phyloP scores from a whole-genome alignment of 1,284 basidiomycete genomes.

The Cutaneotrichosporon spelunceum region DNA sequence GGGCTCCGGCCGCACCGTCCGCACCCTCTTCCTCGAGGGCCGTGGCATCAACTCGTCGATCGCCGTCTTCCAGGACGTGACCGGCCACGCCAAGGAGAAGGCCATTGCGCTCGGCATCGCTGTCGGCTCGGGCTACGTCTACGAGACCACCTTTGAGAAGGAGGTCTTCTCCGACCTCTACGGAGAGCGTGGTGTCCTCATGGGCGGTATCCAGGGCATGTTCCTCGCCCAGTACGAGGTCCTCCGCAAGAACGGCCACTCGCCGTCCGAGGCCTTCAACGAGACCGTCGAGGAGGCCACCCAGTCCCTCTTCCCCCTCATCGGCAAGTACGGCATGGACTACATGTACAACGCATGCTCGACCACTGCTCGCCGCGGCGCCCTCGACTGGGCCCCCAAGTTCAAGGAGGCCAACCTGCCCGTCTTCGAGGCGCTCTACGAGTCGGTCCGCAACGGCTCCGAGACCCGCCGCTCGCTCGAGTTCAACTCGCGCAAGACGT shows the following conservation, averaged over 20 bases:
- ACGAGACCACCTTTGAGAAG: slow-evolving; percentile 98
- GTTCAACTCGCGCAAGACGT: slow-evolving; percentile 89
- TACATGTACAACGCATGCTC: slow-evolving; percentile 99
- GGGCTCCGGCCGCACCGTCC: slow-evolving; percentile 97
- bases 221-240: slow-evolving; percentile 99
- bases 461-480: slow-evolving; percentile 97
- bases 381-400: slow-evolving; percentile 98
- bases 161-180: slow-evolving; percentile 99
- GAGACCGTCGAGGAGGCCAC: slow-evolving; percentile 99
- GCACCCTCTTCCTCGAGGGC: slow-evolving; percentile 99
- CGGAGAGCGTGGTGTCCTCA: slow-evolving; percentile 99
- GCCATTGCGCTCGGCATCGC: slow-evolving; percentile 92
- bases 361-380: slow-evolving; percentile 96
- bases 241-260: slow-evolving; percentile 96
- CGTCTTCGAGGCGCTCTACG: slow-evolving; percentile 89
- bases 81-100: slow-evolving; percentile 96
- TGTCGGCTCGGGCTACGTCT: slow-evolving; percentile 78
- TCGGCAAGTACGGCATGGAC: slow-evolving; percentile 97
- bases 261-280: slow-evolving; percentile 96
- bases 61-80: slow-evolving; percentile 70
- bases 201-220: slow-evolving; percentile 99
- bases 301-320: slow-evolving; percentile 94
- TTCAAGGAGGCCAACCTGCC: slow-evolving; percentile 88
- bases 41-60: slow-evolving; percentile 62
- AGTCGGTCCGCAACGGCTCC: slow-evolving; percentile 88